These are phyloP conservation scores for Globisporangium barbulae DNA, from an alignment of 352 stramenopile species.

Conservation along the genomic window DNA sequence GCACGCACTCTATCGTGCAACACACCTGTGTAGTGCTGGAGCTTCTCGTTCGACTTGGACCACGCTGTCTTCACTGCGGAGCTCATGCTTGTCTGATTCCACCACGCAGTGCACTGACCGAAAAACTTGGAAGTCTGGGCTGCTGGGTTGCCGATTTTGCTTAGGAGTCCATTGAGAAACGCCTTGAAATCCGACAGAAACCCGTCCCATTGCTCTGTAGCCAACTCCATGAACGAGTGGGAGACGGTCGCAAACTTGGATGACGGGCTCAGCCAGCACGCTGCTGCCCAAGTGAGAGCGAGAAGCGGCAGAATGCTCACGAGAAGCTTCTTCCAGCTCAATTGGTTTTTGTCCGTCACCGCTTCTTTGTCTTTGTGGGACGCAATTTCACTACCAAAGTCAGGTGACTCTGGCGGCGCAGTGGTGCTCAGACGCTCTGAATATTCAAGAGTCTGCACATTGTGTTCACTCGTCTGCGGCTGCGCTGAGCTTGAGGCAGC, in stretches of 20 bases:
- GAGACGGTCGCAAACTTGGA: neutral
- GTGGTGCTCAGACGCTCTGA: neutral
- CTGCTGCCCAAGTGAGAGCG: neutral
- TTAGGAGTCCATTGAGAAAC: neutral
- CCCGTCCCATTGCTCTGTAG: neutral
- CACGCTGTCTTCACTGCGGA: neutral
- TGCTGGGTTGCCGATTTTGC: neutral
- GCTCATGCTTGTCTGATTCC: neutral
- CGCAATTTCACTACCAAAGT: neutral
- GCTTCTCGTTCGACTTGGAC: neutral
- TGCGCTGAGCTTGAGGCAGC: neutral
- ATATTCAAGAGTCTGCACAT: neutral
- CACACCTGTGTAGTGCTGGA: neutral
- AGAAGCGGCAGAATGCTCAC: slow-evolving; percentile 5
- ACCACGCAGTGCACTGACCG: neutral
- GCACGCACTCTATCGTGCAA: neutral
- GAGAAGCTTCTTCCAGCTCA: neutral
- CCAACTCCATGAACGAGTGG: neutral
- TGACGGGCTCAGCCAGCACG: neutral
- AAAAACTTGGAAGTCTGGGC: neutral
- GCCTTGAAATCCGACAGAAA: neutral
- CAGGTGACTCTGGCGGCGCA: neutral
- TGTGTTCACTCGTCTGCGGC: neutral
- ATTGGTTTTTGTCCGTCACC: neutral
- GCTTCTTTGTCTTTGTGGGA: neutral